Evolutionary conservation across 2,329 filamentous ascomycete species (phyloP).

Genomic region (Stagonosporopsis vannaccii): DNA sequence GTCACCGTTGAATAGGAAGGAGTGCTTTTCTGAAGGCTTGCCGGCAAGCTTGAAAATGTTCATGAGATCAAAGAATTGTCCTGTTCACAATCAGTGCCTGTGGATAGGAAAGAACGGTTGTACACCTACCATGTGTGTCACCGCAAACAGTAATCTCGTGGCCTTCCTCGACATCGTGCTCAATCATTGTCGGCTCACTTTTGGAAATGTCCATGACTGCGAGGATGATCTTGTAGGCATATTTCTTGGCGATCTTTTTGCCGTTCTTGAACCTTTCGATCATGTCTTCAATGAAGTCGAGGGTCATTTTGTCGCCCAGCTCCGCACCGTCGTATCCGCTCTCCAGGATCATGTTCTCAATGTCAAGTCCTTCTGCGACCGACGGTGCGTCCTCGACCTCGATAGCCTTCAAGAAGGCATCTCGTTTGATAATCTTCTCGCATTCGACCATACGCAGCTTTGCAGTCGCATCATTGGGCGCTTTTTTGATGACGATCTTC

Average conservation of each 20-base stretch:
- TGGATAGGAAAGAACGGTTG: not conserved
- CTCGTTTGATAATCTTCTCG: slow-evolving; percentile 89
- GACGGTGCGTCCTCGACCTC: slow-evolving; percentile 92
- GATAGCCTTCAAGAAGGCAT: slow-evolving; percentile 94
- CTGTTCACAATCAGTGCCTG: slow-evolving; percentile 54
- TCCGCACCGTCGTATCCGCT: slow-evolving; percentile 83
- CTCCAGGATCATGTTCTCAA: slow-evolving; percentile 86
- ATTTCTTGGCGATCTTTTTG: slow-evolving; percentile 95
- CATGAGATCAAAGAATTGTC: slow-evolving; percentile 97
- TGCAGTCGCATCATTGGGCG: slow-evolving; percentile 87
- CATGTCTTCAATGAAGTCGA: slow-evolving; percentile 98
- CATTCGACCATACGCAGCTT: slow-evolving; percentile 91
- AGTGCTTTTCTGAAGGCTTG: slow-evolving; percentile 81
- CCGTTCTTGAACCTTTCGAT: slow-evolving; percentile 86
- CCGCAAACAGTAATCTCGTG: slow-evolving; percentile 91
- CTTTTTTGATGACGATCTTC: slow-evolving; percentile 85
- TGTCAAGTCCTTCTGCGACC: slow-evolving; percentile 86
- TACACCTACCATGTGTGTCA: slow-evolving; percentile 83
- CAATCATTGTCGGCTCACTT: slow-evolving; percentile 95
- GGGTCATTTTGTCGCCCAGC: slow-evolving; percentile 84
- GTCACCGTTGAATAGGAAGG: slow-evolving; percentile 97
- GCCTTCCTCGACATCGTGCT: slow-evolving; percentile 80
- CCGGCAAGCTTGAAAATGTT: slow-evolving; percentile 95
- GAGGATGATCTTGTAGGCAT: slow-evolving; percentile 94
- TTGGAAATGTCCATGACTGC: slow-evolving; percentile 89